Conservation (phyloP, 805 yeast genomes). For the Grigorovia humatica region DNA sequence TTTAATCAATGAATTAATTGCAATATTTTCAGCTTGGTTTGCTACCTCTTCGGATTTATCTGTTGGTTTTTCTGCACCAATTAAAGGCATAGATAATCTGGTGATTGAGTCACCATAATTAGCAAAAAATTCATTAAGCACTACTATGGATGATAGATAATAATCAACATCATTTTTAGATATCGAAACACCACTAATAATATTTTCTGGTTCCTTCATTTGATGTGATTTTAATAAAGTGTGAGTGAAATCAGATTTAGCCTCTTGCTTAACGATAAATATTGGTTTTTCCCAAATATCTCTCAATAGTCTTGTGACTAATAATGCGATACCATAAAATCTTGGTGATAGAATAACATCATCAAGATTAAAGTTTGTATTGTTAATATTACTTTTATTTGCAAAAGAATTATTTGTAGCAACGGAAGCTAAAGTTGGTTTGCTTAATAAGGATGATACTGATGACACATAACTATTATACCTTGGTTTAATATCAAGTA, state of each 20-base stretch:
- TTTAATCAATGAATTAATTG: constrained; percentile 66
- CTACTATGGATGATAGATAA: constrained; percentile 59
- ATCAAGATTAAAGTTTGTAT: constrained; percentile 35
- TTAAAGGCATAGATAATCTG: constrained; percentile 28
- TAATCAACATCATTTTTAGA: constrained; percentile 46
- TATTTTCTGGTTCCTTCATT: constrained; percentile 6
- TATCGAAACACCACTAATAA: constrained; percentile 19
- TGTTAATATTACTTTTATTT: background rate
- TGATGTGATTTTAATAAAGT: constrained; percentile 2
- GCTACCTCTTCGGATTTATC: constrained; percentile 48
- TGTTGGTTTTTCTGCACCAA: constrained; percentile 38
- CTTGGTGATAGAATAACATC: constrained; percentile 86
- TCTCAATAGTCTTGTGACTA: constrained; percentile 68
- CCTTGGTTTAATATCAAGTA: constrained; percentile 34
- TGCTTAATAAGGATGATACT: constrained; percentile 20
- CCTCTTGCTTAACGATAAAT: constrained; percentile 33
- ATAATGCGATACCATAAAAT: constrained; percentile 76
- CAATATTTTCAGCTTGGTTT: constrained; percentile 83
- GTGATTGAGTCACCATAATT: constrained; percentile 43
- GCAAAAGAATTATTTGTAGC: constrained; percentile 1
- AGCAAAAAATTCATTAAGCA: constrained; percentile 58
- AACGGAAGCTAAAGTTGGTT: constrained; percentile 15
- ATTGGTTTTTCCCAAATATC: constrained; percentile 70
- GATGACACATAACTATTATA: constrained; percentile 28
- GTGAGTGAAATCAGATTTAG: constrained; percentile 5